Base-by-base conservation (phyloP, 1,139 yeast genomes). In the Zygoascus sp. region DNA sequence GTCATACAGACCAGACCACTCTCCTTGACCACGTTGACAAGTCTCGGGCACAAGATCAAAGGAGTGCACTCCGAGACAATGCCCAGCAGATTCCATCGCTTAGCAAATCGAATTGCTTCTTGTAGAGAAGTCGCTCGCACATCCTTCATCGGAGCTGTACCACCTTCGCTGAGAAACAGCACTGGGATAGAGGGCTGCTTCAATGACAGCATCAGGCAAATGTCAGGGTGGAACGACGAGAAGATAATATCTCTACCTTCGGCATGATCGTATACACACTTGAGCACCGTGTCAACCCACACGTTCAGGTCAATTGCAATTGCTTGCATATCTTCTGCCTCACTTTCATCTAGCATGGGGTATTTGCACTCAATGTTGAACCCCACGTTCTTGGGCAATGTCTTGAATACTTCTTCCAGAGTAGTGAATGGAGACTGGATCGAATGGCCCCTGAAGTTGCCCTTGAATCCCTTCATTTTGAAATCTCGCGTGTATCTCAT, bases 291-390 rank as follows among this genome's bases (percentile, higher is more conserved):
- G 52, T 67, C 96, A 32, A 88, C 85, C 79, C 92, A 92, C 57
- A 76, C 77, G 64, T 92, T 92, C 69, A 89, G 73, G 58, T 90
- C 97, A 50, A 85, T 77, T 2, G 86, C 90, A 53, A 86, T 73
- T 54, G 84, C 85, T 22, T 95, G 96, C 81, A 90, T 83, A 54
- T 84, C 88, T 62, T 92, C 97, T 7, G 72, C 73, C 63, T 89
- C 87, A 0, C 95, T 92, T 67, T 92, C 97, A 63, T 88, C 95
- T 49, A 88, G 74, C 95, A 92, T 87, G 2, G 98, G 97, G 62
- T 89, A 92, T 63, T 89, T 92, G 66, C 95, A 80, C 65, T 92
- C 98, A 53, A 92, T 88, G 61, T 92, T 92, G 69, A 92, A 90
- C 0, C 98, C 98, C 19, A 90, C 95, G 52, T 76, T 77, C 49